Conservation (phyloP, 306 rosid species). For the Senna tora region DNA sequence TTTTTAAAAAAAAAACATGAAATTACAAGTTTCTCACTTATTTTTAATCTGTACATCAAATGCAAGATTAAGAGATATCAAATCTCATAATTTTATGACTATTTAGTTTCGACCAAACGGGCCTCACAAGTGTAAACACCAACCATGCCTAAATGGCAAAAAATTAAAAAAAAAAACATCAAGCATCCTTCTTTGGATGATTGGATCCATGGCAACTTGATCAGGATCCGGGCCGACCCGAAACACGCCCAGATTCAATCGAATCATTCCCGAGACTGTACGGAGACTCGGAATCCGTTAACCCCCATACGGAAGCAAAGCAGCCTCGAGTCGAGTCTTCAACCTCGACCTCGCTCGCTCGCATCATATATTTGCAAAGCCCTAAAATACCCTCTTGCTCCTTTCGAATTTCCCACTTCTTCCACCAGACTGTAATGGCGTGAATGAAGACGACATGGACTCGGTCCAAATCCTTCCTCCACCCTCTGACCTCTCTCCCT, state of each 20-base stretch:
- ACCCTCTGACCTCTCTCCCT: conserved; percentile 58
- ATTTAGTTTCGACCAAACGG: no score
- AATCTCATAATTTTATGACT: no score
- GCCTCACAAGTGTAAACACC: no score
- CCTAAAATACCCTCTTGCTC: conserved; percentile 28
- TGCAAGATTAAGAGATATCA: no score
- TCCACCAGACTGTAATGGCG: background rate
- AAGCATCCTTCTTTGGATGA: no score
- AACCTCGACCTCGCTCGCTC: no score
- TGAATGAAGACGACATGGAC: conserved; percentile 45
- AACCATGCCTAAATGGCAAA: no score
- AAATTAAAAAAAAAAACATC: no score
- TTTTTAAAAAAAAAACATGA: no score
- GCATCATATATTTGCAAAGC: background rate
- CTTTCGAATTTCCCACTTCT: conserved; percentile 26
- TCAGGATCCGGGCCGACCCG: conserved; percentile 2
- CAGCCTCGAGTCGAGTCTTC: background rate
- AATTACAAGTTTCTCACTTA: no score
- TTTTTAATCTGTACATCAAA: no score
- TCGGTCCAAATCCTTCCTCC: conserved; percentile 54
- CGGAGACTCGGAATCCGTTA: conserved; percentile 3
- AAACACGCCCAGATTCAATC: background rate
- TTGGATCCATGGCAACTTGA: background rate
- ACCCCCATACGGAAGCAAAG: conserved; percentile 13
- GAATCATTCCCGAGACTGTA: background rate